Conservation (phyloP, 2,329 filamentous ascomycete genomes). For the Fusarium pseudocircinatum region DNA sequence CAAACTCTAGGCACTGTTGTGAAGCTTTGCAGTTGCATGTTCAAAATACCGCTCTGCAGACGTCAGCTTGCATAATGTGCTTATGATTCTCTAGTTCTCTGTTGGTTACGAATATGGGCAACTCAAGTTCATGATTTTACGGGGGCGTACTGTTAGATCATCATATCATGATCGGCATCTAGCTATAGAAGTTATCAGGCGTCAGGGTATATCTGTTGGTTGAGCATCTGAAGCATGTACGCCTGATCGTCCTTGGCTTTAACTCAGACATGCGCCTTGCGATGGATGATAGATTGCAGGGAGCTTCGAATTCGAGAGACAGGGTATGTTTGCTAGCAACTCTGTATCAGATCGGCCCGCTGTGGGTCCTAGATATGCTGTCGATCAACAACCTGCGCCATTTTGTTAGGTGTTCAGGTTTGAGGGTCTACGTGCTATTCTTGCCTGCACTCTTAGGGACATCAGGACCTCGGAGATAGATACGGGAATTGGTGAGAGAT, state of each 20-base stretch:
- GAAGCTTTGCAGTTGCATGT: constrained; percentile 6
- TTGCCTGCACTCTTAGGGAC: not conserved
- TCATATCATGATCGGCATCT: constrained; percentile 22
- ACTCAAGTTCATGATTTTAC: not conserved
- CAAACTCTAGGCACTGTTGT: not conserved
- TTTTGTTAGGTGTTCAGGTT: constrained; percentile 23
- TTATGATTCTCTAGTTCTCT: not conserved
- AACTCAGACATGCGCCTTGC: constrained; percentile 16
- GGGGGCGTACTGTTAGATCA: constrained; percentile 7
- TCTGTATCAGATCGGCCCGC: constrained; percentile 38
- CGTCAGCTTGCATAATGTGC: constrained; percentile 22
- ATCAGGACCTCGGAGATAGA: constrained; percentile 2
- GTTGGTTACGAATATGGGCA: not conserved
- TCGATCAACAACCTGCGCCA: constrained; percentile 32
- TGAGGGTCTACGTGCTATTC: constrained; percentile 3
- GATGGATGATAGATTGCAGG: constrained; percentile 8
- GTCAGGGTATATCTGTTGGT: constrained; percentile 15
- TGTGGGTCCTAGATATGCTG: constrained; percentile 32
- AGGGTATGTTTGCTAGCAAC: constrained; percentile 9
- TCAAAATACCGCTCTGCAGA: constrained; percentile 8
- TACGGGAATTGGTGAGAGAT: constrained; percentile 8
- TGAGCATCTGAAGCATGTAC: not conserved
- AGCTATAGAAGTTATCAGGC: not conserved
- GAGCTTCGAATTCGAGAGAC: constrained; percentile 1
- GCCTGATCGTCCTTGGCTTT: constrained; percentile 2